Percentiles rank a stretch among this genome's conserved stretches.
phyloP scores from a whole-genome alignment of 2,329 filamentous ascomycete species.

The Verticillium isaacii region DNA sequence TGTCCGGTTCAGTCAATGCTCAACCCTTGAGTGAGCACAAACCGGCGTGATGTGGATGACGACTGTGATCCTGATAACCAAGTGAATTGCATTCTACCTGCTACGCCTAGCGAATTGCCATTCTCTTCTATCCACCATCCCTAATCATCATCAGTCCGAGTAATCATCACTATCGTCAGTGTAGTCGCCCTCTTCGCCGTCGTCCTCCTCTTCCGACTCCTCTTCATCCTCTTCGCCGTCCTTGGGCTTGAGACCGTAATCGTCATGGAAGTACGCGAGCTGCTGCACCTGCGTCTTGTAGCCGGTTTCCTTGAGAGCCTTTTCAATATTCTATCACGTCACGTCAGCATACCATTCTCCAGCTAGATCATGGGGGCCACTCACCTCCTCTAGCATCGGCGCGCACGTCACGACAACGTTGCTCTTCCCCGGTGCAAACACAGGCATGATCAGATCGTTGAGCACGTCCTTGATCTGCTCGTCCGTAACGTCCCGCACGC shows the following conservation, averaged over 20 bases:
- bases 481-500: conserved; percentile 69
- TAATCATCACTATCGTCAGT: conserved; percentile 30
- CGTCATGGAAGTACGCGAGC: conserved; percentile 79
- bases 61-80: too few relatives aligned
- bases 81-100: not conserved
- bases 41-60: too few relatives aligned
- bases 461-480: conserved; percentile 75
- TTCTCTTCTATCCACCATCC: not conserved
- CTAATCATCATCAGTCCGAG: conserved; percentile 1
- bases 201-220: conserved; percentile 56
- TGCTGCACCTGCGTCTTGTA: conserved; percentile 74
- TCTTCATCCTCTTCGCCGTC: conserved; percentile 56
- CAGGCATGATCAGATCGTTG: conserved; percentile 67
- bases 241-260: conserved; percentile 72
- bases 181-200: conserved; percentile 33
- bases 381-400: conserved; percentile 77
- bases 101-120: not conserved
- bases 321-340: conserved; percentile 60
- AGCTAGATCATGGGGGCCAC: conserved; percentile 22
- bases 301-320: conserved; percentile 67
- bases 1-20: too few relatives aligned
- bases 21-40: too few relatives aligned
- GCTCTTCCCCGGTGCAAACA: conserved; percentile 75
- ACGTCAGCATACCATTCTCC: not conserved
- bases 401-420: conserved; percentile 89